Conservation (phyloP, 2,329 filamentous ascomycete species). For the Cladosporium oxysporum region DNA sequence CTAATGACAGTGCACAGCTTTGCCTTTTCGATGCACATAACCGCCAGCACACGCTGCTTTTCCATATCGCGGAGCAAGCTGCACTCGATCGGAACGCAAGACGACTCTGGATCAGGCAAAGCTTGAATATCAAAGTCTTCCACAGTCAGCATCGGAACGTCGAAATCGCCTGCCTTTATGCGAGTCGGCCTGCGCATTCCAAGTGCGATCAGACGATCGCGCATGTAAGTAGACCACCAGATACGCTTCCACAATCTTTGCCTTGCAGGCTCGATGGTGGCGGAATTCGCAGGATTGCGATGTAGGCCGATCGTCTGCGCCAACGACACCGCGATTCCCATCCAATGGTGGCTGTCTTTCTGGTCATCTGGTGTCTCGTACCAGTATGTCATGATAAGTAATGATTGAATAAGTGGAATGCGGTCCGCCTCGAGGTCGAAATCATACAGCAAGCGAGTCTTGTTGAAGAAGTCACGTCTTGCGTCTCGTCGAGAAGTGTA, state of each 20-base stretch:
- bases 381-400: constrained; percentile 95
- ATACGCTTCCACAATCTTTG: constrained; percentile 91
- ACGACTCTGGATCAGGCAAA: constrained; percentile 60
- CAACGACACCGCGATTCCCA: constrained; percentile 90
- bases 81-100: constrained; percentile 69
- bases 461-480: constrained; percentile 84
- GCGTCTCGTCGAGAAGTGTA: constrained; percentile 78
- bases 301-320: constrained; percentile 93
- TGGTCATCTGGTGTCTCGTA: constrained; percentile 96
- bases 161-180: constrained; percentile 90
- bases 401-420: constrained; percentile 81
- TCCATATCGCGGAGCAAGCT: constrained; percentile 67
- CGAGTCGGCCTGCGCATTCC: constrained; percentile 91
- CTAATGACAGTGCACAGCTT: constrained; percentile 88
- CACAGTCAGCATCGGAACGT: constrained; percentile 85
- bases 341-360: constrained; percentile 98
- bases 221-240: constrained; percentile 98
- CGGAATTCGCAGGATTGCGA: constrained; percentile 74
- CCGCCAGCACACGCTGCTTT: constrained; percentile 76
- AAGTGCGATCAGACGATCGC: constrained; percentile 85
- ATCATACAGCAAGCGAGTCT: constrained; percentile 85
- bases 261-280: constrained; percentile 68
- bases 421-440: constrained; percentile 94
- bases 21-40: constrained; percentile 89
- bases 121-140: constrained; percentile 79